Percentiles rank a stretch among this genome's conserved stretches.
Evolutionary conservation across 177 flowering plant genomes (phyloP).

Genomic region (Vitis hybrid): DNA sequence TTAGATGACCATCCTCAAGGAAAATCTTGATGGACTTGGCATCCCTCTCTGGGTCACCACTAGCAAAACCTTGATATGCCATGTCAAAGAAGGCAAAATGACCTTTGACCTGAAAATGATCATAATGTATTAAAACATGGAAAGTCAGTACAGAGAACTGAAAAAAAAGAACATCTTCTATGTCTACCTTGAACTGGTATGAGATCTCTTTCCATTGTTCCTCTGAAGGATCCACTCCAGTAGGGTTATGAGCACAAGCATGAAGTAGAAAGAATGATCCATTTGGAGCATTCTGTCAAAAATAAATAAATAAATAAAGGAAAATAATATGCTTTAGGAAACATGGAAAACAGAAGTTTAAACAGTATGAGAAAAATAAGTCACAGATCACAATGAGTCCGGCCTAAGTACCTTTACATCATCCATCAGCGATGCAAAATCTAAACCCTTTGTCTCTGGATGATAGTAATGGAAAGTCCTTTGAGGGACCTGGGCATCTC

Average conservation of each 20-base stretch:
- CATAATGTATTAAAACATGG: not conserved
- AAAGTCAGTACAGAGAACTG: not conserved
- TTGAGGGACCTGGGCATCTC: conserved; percentile 89
- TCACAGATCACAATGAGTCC: not conserved
- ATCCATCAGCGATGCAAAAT: conserved; percentile 78
- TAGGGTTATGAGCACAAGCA: conserved; percentile 99
- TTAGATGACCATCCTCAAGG: conserved; percentile 85
- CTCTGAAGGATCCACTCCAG: conserved; percentile 96
- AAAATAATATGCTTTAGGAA: not conserved
- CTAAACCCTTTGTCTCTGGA: conserved; percentile 79
- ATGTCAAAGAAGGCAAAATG: conserved; percentile 96
- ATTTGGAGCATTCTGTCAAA: conserved; percentile 80
- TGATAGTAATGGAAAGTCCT: conserved; percentile 84
- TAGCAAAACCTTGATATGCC: conserved; percentile 99
- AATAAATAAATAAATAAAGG: not conserved
- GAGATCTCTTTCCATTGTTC: conserved; percentile 97
- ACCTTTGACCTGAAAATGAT: conserved; percentile 60
- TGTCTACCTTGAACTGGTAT: conserved; percentile 68
- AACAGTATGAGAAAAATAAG: not conserved
- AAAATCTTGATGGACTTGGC: conserved; percentile 89
- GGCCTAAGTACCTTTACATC: conserved; percentile 67
- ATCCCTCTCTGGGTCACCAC: conserved; percentile 94
- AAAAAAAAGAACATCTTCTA: not conserved
- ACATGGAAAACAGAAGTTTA: not conserved
- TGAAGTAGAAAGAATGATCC: conserved; percentile 95